Evolutionary conservation across 169 alveolate genomes (phyloP).

Genomic region (Plasmodium ovale): DNA sequence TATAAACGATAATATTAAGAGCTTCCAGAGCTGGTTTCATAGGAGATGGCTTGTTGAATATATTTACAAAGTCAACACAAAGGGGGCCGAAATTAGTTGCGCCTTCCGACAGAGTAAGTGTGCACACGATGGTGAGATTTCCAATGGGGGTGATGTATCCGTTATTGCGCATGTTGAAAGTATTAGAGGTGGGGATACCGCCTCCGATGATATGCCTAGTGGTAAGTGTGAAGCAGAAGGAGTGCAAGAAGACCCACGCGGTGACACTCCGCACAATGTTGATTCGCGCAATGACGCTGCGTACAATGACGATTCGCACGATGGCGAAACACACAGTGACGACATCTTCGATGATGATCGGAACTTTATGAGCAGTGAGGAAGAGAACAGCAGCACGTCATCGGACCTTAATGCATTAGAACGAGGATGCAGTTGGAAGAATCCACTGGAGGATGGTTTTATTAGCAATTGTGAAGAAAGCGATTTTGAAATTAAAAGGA

Average conservation of each 20-base stretch:
- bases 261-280: not conserved
- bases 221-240: not conserved
- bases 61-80: slow-evolving; percentile 20
- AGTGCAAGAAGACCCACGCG: no score
- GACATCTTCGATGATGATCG: slow-evolving; percentile 26
- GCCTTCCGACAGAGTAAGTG: not conserved
- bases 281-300: not conserved
- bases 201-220: not conserved
- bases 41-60: slow-evolving; percentile 75
- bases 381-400: not conserved
- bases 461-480: slow-evolving; percentile 52
- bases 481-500: slow-evolving; percentile 26
- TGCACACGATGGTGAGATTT: not conserved
- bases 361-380: slow-evolving; percentile 23
- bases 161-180: no score
- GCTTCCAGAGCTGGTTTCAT: slow-evolving; percentile 77
- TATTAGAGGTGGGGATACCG: no score
- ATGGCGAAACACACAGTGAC: not conserved
- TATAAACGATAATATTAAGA: slow-evolving; percentile 51
- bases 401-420: not conserved
- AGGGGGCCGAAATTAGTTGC: not conserved
- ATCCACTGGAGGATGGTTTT: not conserved
- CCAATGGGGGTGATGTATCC: not conserved
- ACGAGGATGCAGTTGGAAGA: not conserved
- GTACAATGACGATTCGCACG: not conserved